Percentiles rank a stretch among this genome's conserved stretches.
Conservation (phyloP, 352 stramenopile genomes). For the Globisporangium paroecandrum region DNA sequence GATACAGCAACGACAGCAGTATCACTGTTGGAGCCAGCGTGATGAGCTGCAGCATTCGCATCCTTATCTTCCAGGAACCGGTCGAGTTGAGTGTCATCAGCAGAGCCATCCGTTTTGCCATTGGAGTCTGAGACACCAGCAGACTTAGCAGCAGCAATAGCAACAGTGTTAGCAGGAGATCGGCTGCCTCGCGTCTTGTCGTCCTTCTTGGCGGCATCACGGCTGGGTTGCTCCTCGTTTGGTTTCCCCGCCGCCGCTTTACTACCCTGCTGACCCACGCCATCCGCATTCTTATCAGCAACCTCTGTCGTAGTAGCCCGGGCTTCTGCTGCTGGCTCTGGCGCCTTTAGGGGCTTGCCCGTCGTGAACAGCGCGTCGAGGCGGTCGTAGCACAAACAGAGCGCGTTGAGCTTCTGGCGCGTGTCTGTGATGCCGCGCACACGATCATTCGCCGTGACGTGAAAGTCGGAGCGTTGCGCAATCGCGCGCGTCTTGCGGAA, state of each 20-base stretch:
- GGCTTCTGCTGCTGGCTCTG: background rate
- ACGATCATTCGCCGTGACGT: conserved; percentile 20
- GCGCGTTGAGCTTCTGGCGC: conserved; percentile 22
- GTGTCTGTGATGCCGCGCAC: conserved; percentile 17
- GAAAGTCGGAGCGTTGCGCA: conserved; percentile 14
- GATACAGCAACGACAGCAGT: background rate
- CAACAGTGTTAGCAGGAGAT: background rate
- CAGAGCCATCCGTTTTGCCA: background rate
- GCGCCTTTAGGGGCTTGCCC: background rate
- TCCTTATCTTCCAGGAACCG: background rate
- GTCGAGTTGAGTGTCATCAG: background rate
- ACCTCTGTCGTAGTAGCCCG: background rate
- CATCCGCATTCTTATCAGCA: background rate
- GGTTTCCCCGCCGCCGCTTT: background rate
- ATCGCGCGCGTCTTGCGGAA: conserved; percentile 29
- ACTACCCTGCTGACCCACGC: background rate
- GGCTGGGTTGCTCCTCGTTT: background rate
- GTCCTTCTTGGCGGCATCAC: background rate
- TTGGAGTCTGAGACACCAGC: background rate
- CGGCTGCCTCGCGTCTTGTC: background rate
- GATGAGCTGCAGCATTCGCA: background rate
- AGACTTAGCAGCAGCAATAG: background rate
- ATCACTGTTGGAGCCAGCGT: background rate
- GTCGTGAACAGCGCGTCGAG: conserved; percentile 28
- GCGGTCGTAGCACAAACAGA: conserved; percentile 27